These are phyloP conservation scores for Cladosporium halotolerans DNA, from an alignment of 2,329 filamentous ascomycete genomes.

Conservation along the genomic window DNA sequence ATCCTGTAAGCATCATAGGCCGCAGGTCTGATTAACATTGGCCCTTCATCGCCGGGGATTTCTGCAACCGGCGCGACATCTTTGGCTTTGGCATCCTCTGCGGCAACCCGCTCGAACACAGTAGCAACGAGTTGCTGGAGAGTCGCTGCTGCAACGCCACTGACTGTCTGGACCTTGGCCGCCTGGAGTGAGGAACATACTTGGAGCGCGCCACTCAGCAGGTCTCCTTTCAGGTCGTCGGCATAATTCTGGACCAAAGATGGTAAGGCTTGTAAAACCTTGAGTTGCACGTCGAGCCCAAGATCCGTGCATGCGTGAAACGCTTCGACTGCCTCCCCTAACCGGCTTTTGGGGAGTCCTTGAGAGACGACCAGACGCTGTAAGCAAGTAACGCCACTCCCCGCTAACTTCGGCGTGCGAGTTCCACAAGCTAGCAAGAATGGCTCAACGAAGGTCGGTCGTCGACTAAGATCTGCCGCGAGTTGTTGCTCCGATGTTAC, in stretches of 20 bases:
- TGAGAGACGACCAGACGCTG: conserved; percentile 80
- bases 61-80: conserved; percentile 55
- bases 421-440: conserved; percentile 91
- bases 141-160: conserved; percentile 93
- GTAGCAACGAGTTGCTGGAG: conserved; percentile 88
- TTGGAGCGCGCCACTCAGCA: conserved; percentile 76
- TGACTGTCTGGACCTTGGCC: conserved; percentile 88
- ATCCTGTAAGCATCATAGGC: conserved; percentile 82
- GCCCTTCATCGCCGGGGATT: conserved; percentile 59
- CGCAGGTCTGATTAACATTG: conserved; percentile 63
- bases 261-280: conserved; percentile 87
- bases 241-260: conserved; percentile 88
- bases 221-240: conserved; percentile 68
- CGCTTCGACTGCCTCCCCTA: conserved; percentile 82
- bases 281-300: conserved; percentile 82
- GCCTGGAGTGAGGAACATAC: conserved; percentile 87
- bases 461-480: conserved; percentile 70
- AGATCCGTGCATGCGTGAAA: conserved; percentile 72
- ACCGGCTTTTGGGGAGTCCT: conserved; percentile 69
- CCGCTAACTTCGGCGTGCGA: conserved; percentile 83
- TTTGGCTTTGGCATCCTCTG: conserved; percentile 62
- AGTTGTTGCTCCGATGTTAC: conserved; percentile 70
- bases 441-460: conserved; percentile 79
- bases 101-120: conserved; percentile 84
- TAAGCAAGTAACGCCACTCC: conserved; percentile 79